A percentile compares a stretch with the other conserved stretches of the same genome.
These are phyloP conservation scores for Hymenoscyphus occultus DNA, from an alignment of 2,329 filamentous ascomycete genomes.

Conservation along the genomic window DNA sequence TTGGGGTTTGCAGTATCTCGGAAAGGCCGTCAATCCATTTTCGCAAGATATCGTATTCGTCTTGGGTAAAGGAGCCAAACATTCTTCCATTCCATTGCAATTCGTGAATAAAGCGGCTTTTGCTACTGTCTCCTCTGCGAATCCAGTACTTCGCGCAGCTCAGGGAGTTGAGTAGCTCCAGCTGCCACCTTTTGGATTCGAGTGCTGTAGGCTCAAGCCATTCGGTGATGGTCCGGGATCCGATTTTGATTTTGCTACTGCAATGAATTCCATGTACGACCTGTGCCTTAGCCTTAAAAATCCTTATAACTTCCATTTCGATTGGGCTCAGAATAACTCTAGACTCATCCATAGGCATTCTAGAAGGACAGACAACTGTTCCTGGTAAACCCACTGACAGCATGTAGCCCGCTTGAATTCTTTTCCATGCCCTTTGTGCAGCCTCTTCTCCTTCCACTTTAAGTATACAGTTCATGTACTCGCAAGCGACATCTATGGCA, in stretches of 20 bases:
- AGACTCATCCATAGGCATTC: neutral
- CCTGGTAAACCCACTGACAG: slow-evolving; percentile 31
- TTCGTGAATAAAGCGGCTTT: slow-evolving; percentile 43
- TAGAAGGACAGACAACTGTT: slow-evolving; percentile 10
- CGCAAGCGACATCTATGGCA: slow-evolving; percentile 40
- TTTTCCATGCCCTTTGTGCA: slow-evolving; percentile 40
- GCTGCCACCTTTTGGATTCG: slow-evolving; percentile 35
- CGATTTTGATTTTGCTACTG: slow-evolving; percentile 40
- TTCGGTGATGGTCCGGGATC: slow-evolving; percentile 38
- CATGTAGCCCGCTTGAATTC: slow-evolving; percentile 43
- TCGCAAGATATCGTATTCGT: slow-evolving; percentile 39
- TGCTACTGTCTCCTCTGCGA: slow-evolving; percentile 38
- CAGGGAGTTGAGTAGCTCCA: slow-evolving; percentile 39
- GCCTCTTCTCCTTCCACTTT: slow-evolving; percentile 32
- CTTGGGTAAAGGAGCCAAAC: slow-evolving; percentile 48
- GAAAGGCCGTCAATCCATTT: slow-evolving; percentile 41
- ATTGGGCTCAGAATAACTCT: slow-evolving; percentile 7
- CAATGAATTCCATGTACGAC: slow-evolving; percentile 43
- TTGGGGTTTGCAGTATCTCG: slow-evolving; percentile 9
- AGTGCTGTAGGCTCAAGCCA: slow-evolving; percentile 42
- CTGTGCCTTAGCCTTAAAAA: slow-evolving; percentile 41
- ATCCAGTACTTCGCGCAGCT: slow-evolving; percentile 42
- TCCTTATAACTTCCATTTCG: slow-evolving; percentile 30
- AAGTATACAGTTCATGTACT: slow-evolving; percentile 39
- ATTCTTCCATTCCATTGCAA: slow-evolving; percentile 47